phyloP scores from a whole-genome alignment of 2,329 filamentous ascomycete genomes.

The Trichoderma gracile region DNA sequence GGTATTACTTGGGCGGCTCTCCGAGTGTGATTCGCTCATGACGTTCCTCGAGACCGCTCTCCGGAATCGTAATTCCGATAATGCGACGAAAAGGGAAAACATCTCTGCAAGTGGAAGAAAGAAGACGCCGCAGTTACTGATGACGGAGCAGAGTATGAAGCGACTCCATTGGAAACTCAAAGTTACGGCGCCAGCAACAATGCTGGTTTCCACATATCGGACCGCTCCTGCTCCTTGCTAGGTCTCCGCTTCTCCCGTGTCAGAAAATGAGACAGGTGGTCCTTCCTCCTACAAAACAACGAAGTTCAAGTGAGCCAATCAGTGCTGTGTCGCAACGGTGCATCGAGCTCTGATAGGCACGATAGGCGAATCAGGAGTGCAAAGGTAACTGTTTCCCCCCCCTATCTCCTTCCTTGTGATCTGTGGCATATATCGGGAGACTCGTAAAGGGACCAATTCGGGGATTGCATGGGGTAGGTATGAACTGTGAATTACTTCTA shows the following conservation, averaged over 20 bases:
- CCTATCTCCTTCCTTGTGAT: background rate
- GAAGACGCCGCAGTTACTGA: background rate
- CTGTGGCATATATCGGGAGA: too few relatives aligned
- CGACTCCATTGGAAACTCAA: too few relatives aligned
- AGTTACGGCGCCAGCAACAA: too few relatives aligned
- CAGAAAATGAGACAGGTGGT: conserved; percentile 19
- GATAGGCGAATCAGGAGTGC: conserved; percentile 17
- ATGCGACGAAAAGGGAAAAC: background rate
- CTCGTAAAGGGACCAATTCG: too few relatives aligned
- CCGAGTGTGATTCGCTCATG: background rate
- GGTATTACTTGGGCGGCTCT: background rate
- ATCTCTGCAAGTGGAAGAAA: background rate
- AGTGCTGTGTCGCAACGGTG: conserved; percentile 11
- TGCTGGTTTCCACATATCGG: conserved; percentile 4
- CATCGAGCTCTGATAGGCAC: conserved; percentile 17
- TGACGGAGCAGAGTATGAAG: too few relatives aligned
- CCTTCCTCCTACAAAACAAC: background rate
- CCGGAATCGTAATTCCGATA: background rate
- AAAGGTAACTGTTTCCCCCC: background rate
- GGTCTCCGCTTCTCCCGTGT: conserved; percentile 6
- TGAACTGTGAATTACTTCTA: too few relatives aligned
- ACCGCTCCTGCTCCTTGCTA: conserved; percentile 10
- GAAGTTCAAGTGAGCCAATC: background rate
- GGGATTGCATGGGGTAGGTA: too few relatives aligned
- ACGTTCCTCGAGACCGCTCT: background rate